Evolutionary conservation across 164 flowering plant genomes (phyloP).

Genomic region (Santalum album): DNA sequence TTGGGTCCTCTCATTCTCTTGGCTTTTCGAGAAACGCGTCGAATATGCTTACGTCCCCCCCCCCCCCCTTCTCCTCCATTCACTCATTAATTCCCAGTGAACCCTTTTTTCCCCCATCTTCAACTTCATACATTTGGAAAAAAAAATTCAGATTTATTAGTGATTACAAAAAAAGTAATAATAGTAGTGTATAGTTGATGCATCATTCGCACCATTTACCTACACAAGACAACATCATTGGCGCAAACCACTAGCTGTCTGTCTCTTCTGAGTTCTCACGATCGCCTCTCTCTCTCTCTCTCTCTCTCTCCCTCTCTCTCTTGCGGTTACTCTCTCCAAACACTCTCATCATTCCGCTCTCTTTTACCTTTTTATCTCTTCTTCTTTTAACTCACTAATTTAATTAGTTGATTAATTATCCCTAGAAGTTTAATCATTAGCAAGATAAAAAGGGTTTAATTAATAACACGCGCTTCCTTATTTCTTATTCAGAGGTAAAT

Average conservation of each 20-base stretch:
- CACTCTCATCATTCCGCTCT: constrained; percentile 25
- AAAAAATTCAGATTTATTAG: no score
- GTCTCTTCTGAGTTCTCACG: constrained; percentile 10
- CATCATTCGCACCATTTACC: constrained; percentile 71
- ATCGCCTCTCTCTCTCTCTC: constrained; percentile 11
- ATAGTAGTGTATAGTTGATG: constrained; percentile 20
- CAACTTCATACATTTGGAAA: no score
- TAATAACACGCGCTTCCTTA: constrained; percentile 22
- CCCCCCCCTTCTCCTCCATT: no score
- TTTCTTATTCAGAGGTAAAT: constrained; percentile 16
- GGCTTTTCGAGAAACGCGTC: no score
- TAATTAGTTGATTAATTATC: background rate
- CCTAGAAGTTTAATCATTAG: background rate
- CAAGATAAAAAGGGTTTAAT: constrained; percentile 4
- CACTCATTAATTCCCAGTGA: no score
- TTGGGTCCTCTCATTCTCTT: no score
- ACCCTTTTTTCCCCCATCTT: no score
- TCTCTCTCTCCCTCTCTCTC: background rate
- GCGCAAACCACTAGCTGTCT: constrained; percentile 43
- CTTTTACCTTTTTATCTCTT: constrained; percentile 15
- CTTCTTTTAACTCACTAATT: background rate
- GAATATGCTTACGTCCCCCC: no score
- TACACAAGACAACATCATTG: constrained; percentile 72
- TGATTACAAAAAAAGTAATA: no score
- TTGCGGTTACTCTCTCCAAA: constrained; percentile 23